These are phyloP conservation scores for Amanita brunnescens DNA, from an alignment of 768 basidiomycete genomes.

Conservation along the genomic window DNA sequence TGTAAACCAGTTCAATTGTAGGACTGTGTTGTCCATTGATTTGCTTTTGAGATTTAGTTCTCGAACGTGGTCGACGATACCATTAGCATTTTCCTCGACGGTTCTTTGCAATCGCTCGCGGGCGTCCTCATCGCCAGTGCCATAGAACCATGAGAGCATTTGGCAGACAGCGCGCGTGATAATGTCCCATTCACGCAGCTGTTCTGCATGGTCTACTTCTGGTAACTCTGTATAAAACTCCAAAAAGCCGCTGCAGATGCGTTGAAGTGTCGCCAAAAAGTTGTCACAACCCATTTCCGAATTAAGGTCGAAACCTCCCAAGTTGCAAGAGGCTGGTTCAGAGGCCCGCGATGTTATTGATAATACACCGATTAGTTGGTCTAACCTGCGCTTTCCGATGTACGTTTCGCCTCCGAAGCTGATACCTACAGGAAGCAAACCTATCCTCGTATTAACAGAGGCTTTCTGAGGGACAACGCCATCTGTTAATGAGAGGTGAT, in stretches of 20 bases:
- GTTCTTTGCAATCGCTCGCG: conserved; percentile 19
- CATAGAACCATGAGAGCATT: conserved; percentile 37
- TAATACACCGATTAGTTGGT: conserved; percentile 41
- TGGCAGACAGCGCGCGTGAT: conserved; percentile 33
- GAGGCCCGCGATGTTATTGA: conserved; percentile 17
- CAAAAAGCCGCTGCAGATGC: conserved; percentile 35
- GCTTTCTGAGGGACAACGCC: conserved; percentile 13
- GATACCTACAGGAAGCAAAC: conserved; percentile 39
- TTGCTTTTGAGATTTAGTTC: conserved; percentile 23
- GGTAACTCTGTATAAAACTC: conserved; percentile 29
- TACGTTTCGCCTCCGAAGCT: conserved; percentile 45
- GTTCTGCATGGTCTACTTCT: conserved; percentile 21
- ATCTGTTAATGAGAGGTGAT: conserved; percentile 2
- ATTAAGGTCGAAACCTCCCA: conserved; percentile 35
- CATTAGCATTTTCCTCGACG: conserved; percentile 28
- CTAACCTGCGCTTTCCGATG: conserved; percentile 51
- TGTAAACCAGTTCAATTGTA: conserved; percentile 53
- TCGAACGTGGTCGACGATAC: conserved; percentile 29
- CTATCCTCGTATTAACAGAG: conserved; percentile 43
- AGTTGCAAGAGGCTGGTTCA: conserved; percentile 21
- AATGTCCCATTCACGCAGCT: conserved; percentile 29
- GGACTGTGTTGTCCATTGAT: conserved; percentile 27
- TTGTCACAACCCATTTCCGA: conserved; percentile 31
- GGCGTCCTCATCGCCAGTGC: conserved; percentile 25
- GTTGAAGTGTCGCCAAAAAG: conserved; percentile 38